Evolutionary conservation across 2,329 filamentous ascomycete genomes (phyloP).

Genomic region (Colletotrichum sp.): DNA sequence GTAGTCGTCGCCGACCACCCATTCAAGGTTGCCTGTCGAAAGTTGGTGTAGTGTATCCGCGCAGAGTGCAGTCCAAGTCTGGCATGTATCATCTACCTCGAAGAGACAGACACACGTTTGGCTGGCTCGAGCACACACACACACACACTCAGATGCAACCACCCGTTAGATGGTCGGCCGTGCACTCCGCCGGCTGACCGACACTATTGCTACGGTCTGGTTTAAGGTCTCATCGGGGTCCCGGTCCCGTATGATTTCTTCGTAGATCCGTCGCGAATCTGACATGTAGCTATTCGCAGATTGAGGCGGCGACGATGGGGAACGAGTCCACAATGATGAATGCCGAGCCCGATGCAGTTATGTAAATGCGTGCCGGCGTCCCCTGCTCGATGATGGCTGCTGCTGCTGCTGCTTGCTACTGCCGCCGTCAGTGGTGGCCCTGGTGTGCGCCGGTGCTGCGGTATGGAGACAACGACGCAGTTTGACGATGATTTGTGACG

Average conservation of each 20-base stretch:
- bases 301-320: slow-evolving; percentile 3
- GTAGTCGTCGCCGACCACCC: background rate
- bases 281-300: slow-evolving; percentile 13
- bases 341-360: slow-evolving; percentile 11
- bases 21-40: background rate
- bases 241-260: background rate
- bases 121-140: background rate
- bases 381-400: background rate
- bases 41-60: background rate
- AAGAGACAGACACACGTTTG: background rate
- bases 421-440: background rate
- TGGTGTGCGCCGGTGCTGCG: background rate
- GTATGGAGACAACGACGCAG: background rate
- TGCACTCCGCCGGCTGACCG: slow-evolving; percentile 18
- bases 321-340: slow-evolving; percentile 17
- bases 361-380: background rate
- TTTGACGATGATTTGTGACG: background rate
- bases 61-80: background rate
- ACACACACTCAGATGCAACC: slow-evolving; percentile 6
- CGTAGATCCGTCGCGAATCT: background rate
- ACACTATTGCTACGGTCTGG: background rate
- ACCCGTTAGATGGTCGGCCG: slow-evolving; percentile 13
- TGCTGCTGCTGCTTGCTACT: background rate
- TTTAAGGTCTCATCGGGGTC: background rate
- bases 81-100: slow-evolving; percentile 11